Percentiles rank a stretch among this genome's conserved stretches.
Conservation (phyloP, 1,284 basidiomycete genomes). For the Ceratobasidium papillatum region DNA sequence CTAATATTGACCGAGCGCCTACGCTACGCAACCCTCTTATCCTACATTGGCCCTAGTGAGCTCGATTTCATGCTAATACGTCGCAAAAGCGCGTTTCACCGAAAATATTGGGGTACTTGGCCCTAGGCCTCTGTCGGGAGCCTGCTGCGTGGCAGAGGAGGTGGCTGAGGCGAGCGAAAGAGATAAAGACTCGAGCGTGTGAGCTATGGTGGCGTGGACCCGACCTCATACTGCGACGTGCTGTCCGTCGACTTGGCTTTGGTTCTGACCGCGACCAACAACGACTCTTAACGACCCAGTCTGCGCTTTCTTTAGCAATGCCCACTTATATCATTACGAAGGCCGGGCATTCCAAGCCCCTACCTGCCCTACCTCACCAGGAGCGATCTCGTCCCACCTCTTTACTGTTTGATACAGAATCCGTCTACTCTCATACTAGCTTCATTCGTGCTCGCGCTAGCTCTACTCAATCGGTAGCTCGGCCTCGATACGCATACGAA, state of each 20-base stretch:
- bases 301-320: background rate
- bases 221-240: constrained; percentile 5
- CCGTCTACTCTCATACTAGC: background rate
- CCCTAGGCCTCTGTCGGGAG: background rate
- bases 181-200: constrained; percentile 21
- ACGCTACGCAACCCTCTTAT: background rate
- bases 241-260: constrained; percentile 11
- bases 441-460: background rate
- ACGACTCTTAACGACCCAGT: background rate
- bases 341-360: background rate
- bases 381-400: background rate
- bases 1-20: constrained; percentile 7
- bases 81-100: constrained; percentile 15
- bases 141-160: background rate
- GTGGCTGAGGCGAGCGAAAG: constrained; percentile 3
- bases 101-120: background rate
- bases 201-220: constrained; percentile 16
- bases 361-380: constrained; percentile 1
- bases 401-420: background rate
- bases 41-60: constrained; percentile 10
- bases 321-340: constrained; percentile 7
- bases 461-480: background rate
- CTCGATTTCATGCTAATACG: constrained; percentile 14
- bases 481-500: constrained; percentile 1
- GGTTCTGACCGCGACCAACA: background rate